Percentiles rank a stretch among this genome's conserved stretches.
Conservation (phyloP, 2,329 filamentous ascomycete species). For the Alternaria longipes region DNA sequence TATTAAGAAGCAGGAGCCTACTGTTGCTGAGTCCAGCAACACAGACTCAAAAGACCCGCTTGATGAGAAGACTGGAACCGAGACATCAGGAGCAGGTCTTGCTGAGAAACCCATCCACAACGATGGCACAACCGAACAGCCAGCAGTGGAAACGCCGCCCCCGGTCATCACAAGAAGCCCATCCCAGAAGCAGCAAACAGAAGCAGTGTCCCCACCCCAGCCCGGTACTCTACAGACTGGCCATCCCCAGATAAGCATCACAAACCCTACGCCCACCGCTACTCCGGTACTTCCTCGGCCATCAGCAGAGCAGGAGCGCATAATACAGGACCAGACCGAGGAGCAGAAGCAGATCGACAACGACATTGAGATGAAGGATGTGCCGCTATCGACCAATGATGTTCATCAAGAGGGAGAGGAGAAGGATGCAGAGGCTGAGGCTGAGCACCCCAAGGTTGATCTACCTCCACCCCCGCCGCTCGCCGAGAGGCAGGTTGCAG, state of each 20-base stretch:
- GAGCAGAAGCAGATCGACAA: slow-evolving; percentile 61
- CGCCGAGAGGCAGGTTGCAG: slow-evolving; percentile 54
- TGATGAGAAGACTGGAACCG: slow-evolving; percentile 54
- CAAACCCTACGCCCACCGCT: slow-evolving; percentile 57
- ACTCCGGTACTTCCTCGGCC: slow-evolving; percentile 46
- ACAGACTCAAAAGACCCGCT: slow-evolving; percentile 57
- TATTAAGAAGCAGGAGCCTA: slow-evolving; percentile 53
- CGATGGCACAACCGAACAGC: slow-evolving; percentile 34
- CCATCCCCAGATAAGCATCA: slow-evolving; percentile 53
- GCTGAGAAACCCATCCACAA: slow-evolving; percentile 35
- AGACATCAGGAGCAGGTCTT: slow-evolving; percentile 31
- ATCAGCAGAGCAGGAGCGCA: slow-evolving; percentile 49
- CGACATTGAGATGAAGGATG: slow-evolving; percentile 72
- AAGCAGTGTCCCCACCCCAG: slow-evolving; percentile 44
- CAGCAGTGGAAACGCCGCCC: slow-evolving; percentile 34
- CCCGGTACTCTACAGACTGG: slow-evolving; percentile 45
- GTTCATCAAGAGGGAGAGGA: slow-evolving; percentile 53
- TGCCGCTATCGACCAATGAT: slow-evolving; percentile 62
- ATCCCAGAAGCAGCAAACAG: slow-evolving; percentile 44
- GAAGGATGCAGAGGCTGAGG: slow-evolving; percentile 34
- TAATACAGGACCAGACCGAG: slow-evolving; percentile 61
- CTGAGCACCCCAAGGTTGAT: slow-evolving; percentile 54
- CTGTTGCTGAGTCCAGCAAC: slow-evolving; percentile 54
- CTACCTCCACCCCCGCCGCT: slow-evolving; percentile 66
- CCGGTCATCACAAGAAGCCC: slow-evolving; percentile 45